Conservation (phyloP, 164 flowering plant species). For the Euptelea pleiosperma region DNA sequence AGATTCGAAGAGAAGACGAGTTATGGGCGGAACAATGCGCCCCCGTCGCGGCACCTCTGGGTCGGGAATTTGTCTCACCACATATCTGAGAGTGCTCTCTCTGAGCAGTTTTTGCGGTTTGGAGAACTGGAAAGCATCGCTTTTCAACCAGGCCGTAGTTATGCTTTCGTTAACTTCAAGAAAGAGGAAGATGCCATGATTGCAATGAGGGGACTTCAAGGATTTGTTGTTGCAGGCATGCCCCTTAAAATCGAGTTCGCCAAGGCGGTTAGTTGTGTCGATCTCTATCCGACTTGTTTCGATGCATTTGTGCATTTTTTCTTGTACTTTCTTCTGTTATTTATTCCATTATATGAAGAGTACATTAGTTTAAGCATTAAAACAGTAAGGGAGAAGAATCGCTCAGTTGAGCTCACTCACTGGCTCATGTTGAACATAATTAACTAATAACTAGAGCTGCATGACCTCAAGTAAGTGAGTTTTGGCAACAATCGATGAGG, state of each 20-base stretch:
- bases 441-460: too few relatives aligned
- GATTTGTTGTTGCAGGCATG: constrained; percentile 59
- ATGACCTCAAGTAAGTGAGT: too few relatives aligned
- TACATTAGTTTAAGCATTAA: not conserved
- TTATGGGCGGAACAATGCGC: constrained; percentile 31
- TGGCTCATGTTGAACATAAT: too few relatives aligned
- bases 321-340: not conserved
- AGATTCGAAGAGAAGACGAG: constrained; percentile 40
- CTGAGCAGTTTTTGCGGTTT: constrained; percentile 52
- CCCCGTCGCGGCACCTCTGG: constrained; percentile 89
- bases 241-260: constrained; percentile 88
- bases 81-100: constrained; percentile 38
- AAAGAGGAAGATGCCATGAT: constrained; percentile 67
- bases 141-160: constrained; percentile 75
- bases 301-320: not conserved
- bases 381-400: not conserved
- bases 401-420: too few relatives aligned
- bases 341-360: not conserved
- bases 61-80: constrained; percentile 73
- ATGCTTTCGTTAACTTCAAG: constrained; percentile 74
- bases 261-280: constrained; percentile 90
- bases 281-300: constrained; percentile 14
- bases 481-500: too few relatives aligned
- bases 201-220: constrained; percentile 71
- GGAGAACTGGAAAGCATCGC: constrained; percentile 78